Evolutionary conservation across 345 rosid species (phyloP).

Genomic region (Mercurialis annua): DNA sequence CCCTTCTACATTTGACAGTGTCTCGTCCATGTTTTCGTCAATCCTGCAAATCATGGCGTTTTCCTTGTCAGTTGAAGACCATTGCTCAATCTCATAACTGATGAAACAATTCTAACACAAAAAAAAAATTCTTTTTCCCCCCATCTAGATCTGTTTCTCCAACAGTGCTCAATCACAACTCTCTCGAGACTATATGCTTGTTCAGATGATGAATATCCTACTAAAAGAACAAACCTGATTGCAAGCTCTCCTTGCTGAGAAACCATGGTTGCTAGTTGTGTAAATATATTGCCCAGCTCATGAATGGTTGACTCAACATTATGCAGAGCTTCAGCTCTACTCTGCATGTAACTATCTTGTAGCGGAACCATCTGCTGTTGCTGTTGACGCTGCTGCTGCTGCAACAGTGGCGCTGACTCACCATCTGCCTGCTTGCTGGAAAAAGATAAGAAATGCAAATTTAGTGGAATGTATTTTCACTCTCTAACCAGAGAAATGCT

Average conservation of each 20-base stretch:
- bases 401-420: constrained; percentile 54
- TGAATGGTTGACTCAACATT: constrained; percentile 86
- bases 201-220: neutral
- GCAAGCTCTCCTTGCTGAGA: constrained; percentile 92
- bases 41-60: constrained; percentile 40
- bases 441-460: constrained; percentile 10
- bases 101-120: neutral
- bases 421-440: constrained; percentile 53
- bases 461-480: neutral
- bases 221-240: constrained; percentile 48
- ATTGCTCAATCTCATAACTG: neutral
- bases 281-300: constrained; percentile 66
- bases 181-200: neutral
- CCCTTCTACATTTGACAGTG: constrained; percentile 67
- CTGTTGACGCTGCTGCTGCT: constrained; percentile 37
- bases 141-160: neutral
- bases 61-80: neutral
- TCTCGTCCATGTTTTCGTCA: constrained; percentile 78
- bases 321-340: constrained; percentile 77
- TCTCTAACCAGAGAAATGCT: too few relatives aligned
- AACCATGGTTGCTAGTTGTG: constrained; percentile 80
- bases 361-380: constrained; percentile 69
- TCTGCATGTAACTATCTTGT: constrained; percentile 83
- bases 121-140: neutral
- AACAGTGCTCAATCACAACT: neutral